Percentiles rank a stretch among this genome's conserved stretches.
Evolutionary conservation across 768 basidiomycete genomes (phyloP).

Genomic region (Tylopilus felleus): DNA sequence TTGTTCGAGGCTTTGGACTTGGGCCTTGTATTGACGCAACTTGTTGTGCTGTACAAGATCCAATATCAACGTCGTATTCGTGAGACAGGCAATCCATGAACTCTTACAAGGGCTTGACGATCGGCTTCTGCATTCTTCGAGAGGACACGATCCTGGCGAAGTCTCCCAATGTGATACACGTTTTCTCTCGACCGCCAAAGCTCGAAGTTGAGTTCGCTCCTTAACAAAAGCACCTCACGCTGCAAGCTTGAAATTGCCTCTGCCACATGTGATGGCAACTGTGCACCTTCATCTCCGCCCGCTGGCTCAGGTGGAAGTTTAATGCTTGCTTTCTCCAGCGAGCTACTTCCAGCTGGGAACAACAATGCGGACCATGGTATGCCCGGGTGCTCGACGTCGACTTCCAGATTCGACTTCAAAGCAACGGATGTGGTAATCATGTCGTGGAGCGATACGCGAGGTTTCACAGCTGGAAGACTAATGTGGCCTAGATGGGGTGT

Average conservation of each 20-base stretch:
- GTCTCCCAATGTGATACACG: constrained; percentile 73
- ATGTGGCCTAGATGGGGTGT: constrained; percentile 35
- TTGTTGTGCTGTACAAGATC: constrained; percentile 64
- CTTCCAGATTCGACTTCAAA: constrained; percentile 65
- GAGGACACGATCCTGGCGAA: constrained; percentile 71
- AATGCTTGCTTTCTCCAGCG: constrained; percentile 22
- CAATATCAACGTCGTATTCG: constrained; percentile 6
- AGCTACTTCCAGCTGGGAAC: constrained; percentile 34
- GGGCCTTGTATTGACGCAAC: constrained; percentile 68
- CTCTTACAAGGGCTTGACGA: constrained; percentile 71
- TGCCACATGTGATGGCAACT: constrained; percentile 48
- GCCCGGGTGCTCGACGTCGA: constrained; percentile 54
- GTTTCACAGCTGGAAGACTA: constrained; percentile 30
- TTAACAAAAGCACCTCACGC: constrained; percentile 67
- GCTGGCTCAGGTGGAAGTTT: constrained; percentile 19
- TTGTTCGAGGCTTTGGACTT: constrained; percentile 62
- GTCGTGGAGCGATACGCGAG: constrained; percentile 62
- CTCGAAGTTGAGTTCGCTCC: constrained; percentile 84
- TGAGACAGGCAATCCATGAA: neutral
- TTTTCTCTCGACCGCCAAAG: constrained; percentile 81
- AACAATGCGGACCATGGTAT: constrained; percentile 50
- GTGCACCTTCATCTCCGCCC: constrained; percentile 8
- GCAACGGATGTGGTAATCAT: constrained; percentile 72
- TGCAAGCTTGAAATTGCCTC: constrained; percentile 70
- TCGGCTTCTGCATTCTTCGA: constrained; percentile 77